Evolutionary conservation across 257 asterid genomes (phyloP), one percentile per base, ranked within the genome.

Genomic region (Solanum rostratum): DNA sequence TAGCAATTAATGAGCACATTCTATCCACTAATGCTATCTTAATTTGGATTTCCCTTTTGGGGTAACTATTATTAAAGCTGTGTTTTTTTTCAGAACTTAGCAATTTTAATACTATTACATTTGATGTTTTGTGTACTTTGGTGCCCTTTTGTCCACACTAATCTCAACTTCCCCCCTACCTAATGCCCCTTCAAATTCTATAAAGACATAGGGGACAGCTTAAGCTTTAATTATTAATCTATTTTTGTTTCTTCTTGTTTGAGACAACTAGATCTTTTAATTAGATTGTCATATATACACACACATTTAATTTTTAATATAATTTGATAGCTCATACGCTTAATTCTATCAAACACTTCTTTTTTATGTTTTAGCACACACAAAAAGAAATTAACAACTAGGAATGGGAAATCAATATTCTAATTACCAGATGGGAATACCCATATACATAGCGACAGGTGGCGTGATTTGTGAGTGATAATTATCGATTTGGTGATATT

Each of bases 181-280:
- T 71, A 88, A 85, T 83, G 90, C 65, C 94, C 86, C 88, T 91
- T 87, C 89, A 89, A 80, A 70, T 79, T 85, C 86, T 43, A 74
- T 73, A 85, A 83, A 84, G 93, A 84, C 90, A 85, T 60, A 18
- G 24, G 83, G 78, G 82, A n/a, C 84, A 84, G 83, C 70, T 87
- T 83, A 69, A 78, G 73, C 46, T 84, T 33, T 68, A 68, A 27
- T 83, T 39, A 39, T 54, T 81, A 85, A 84, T 84, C 27, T 24
- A 49, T 49, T 18, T 24, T 16, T 49, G 43, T 76, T 46, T 74
- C 9, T 74, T 73, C 57, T 22, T 76, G 60, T 46, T 46, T 76
- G 62, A 43, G 82, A 15, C 82, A 49, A 27, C 82, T 76, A 76
- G 18, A 76, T 76, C 82, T 76, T 15, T 49, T 15, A 24, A 33